Evolutionary conservation across 2,329 filamentous ascomycete genomes (phyloP), one percentile per base, ranked within the genome.

Genomic region (Ophiostoma populinum): DNA sequence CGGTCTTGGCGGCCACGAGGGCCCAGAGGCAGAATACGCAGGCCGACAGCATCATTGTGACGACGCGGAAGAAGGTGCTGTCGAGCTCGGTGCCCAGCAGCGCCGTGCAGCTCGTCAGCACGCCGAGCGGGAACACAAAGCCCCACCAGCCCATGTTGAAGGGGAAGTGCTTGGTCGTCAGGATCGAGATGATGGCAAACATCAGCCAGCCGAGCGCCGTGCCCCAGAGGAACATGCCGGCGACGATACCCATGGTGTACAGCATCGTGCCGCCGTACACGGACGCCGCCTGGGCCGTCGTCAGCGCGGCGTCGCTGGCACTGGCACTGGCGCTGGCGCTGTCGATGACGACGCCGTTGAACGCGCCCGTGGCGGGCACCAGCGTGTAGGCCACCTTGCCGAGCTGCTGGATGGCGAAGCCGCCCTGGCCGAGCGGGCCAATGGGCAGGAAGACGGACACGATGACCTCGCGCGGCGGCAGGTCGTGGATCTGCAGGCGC

Each of bases 391-490:
- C 55, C 3, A 57, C 54, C 34, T 53, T 51, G 4, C 63, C 63
- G 24, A 46, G 44, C 40, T 62, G 55, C 45, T 60, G 53, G 32
- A 58, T 57, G 24, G 55, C 62, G 45, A 63, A 77, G 13, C 66
- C 69, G 15, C 71, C 72, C 49, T 74, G 67, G 0, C 72, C 72
- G 0, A 76, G 54, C 0, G 73, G 71, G 0, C 72, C 70, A 0
- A 78, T 53, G 0, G 72, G 72, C 2, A 79, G 53, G 42, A 78
- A 73, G 8, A 65, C 64, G 2, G 65, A 72, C 1, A 76, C 70
- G 13, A 76, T 67, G 29, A 73, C 67, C 47, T 79, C 76, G 32
- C 67, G 61, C 1, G 73, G 66, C 0, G 75, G 75, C 11, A 80
- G 59, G 25, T 72, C 70, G 51, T 80, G 67, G 3, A 80, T 51